phyloP scores from a whole-genome alignment of 257 asterid species.

The Solanum arcanum region DNA sequence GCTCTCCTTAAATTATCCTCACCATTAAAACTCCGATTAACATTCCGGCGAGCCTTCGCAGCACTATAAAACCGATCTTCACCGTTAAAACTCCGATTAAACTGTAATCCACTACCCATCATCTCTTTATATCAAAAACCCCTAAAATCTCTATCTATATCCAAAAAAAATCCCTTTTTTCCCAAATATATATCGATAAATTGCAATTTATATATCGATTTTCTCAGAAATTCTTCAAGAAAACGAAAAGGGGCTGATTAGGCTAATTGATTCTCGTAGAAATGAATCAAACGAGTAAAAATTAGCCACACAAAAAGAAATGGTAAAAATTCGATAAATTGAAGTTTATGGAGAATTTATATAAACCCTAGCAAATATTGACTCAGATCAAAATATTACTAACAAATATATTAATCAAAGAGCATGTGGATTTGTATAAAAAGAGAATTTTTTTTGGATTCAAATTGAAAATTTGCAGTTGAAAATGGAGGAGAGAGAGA shows the following conservation, averaged over 20 bases:
- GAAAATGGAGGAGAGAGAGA: background rate
- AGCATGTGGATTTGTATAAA: slow-evolving; percentile 4
- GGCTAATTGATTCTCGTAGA: background rate
- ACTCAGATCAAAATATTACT: background rate
- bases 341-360: background rate
- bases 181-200: background rate
- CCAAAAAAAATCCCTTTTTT: background rate
- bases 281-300: background rate
- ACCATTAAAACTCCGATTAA: slow-evolving; percentile 1
- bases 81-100: slow-evolving; percentile 66
- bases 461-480: background rate
- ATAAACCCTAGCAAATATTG: slow-evolving; percentile 19
- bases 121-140: slow-evolving; percentile 25
- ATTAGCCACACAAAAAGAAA: background rate
- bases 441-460: background rate
- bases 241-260: background rate
- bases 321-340: background rate
- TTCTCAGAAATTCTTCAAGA: background rate
- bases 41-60: slow-evolving; percentile 58
- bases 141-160: slow-evolving; percentile 15
- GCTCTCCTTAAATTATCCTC: slow-evolving; percentile 34
- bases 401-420: background rate
- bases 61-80: slow-evolving; percentile 82
- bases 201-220: background rate
- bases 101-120: slow-evolving; percentile 91